Evolutionary conservation across 805 yeast species (phyloP), one percentile per base, ranked within the genome.

Genomic region (Pichia exigua): DNA sequence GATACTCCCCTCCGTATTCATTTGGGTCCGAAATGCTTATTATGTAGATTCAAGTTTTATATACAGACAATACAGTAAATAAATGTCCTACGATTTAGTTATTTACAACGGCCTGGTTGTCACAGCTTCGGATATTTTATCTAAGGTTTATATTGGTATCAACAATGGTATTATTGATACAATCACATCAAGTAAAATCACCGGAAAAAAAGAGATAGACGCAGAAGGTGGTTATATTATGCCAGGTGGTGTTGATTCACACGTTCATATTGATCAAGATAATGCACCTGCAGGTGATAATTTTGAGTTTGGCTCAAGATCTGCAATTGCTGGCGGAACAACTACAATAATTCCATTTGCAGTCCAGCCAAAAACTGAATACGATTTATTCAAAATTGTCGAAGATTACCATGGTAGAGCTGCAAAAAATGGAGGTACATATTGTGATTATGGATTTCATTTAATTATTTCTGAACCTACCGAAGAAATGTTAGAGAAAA

Each of bases 231-330:
- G 66, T 0, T 66, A 58, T 54, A 66, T 74, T 17, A 74, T 75
- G 1, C 79, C 79, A 4, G 79, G 79, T 42, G 78, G 79, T 13
- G 67, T 74, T 40, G 79, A 74, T 57, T 65, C 75, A 1, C 78
- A 75, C 59, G 75, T 73, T 20, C 79, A 74, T 53, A 52, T 75
- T 18, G 73, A 73, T 44, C 76, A 75, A 56, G 97, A 97, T 0
- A 97, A 97, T 21, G 73, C 97, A 59, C 65, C 72, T 17, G 65
- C 71, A 1, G 73, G 75, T 45, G 79, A 74, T 54, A 69, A 67
- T 35, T 75, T 73, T 56, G 71, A 67, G 45, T 58, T 68, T 10
- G 78, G 75, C 0, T 65, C 77, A 3, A 66, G 67, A 59, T 65
- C 72, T 51, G 77, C 78, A 1, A 64, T 74, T 42, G 74, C 72